Evolutionary conservation across 2,329 filamentous ascomycete genomes (phyloP).

Genomic region (Fusarium albidum): DNA sequence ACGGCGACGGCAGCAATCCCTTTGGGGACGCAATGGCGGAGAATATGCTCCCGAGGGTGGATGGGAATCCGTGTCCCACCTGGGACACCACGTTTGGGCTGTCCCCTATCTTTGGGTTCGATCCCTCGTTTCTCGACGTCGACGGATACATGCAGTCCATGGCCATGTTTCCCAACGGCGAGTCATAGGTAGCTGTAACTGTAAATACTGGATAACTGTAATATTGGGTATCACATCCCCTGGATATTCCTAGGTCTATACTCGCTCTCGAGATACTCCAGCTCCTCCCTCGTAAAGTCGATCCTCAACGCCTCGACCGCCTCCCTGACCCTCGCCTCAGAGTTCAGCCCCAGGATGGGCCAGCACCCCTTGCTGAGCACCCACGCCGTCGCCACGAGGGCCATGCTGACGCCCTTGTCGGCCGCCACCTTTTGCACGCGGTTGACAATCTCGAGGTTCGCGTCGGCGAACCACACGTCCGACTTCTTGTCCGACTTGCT

Average conservation of each 20-base stretch:
- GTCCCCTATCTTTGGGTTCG: constrained; percentile 42
- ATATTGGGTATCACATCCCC: constrained; percentile 34
- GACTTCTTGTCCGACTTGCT: constrained; percentile 35
- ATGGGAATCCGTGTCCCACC: constrained; percentile 20
- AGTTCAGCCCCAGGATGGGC: constrained; percentile 71
- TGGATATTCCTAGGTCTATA: constrained; percentile 63
- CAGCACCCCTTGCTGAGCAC: constrained; percentile 60
- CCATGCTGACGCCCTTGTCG: constrained; percentile 67
- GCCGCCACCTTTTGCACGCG: constrained; percentile 62
- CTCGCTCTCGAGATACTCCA: constrained; percentile 67
- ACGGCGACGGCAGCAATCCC: not conserved
- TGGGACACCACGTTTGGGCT: constrained; percentile 42
- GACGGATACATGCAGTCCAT: constrained; percentile 31
- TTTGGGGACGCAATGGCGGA: constrained; percentile 7
- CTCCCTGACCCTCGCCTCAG: constrained; percentile 67
- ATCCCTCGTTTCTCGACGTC: constrained; percentile 30
- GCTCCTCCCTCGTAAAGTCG: constrained; percentile 64
- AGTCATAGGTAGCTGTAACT: not conserved
- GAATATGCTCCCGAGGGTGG: constrained; percentile 21
- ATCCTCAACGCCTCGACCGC: constrained; percentile 57
- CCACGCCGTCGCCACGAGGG: constrained; percentile 73
- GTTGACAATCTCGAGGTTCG: constrained; percentile 43
- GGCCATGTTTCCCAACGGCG: constrained; percentile 21
- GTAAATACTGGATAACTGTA: not conserved
- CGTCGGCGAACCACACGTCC: constrained; percentile 39